Evolutionary conservation across 805 yeast genomes (phyloP), one percentile per base, ranked within the genome.

Genomic region (Saccharomycopsis sp.): DNA sequence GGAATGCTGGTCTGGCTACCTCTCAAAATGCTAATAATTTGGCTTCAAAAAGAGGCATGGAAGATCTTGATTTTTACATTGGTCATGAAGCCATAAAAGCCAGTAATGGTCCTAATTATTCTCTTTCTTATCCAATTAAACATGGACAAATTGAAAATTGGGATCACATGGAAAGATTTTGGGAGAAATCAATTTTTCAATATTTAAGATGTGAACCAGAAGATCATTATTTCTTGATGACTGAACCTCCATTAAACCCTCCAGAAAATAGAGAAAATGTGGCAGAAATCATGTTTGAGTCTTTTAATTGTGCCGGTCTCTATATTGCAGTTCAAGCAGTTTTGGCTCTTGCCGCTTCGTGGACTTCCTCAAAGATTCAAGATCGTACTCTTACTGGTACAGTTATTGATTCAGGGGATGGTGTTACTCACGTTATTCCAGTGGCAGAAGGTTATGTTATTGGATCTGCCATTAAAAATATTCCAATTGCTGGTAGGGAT

Each of bases 301-400:
- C 95, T 15, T 92, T 92, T 72, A 92, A 92, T 61, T 92, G 99
- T 65, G 97, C 97, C 14, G 99, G 99, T 45, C 69, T 92, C 47
- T 92, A 92, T 63, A 92, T 92, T 56, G 98, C 98, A 12, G 99
- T 92, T 13, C 99, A 92, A 66, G 99, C 99, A 0, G 99, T 92
- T 30, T 69, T 92, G 49, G 99, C 99, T 1, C 70, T 92, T 52
- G 99, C 99, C 5, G 98, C 98, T 1, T 86, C 96, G 5, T 92
- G 99, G 99, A 89, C 98, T 4, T 84, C 95, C 12, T 77, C 95
- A 14, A 92, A 92, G 58, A 97, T 87, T 23, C 79, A 78, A 46
- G 98, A 89, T 56, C 77, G 96, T 61, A 86, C 97, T 1, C 69
- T 92, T 52, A 92, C 98, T 5, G 99, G 99, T 61, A 92, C 97